phyloP scores from a whole-genome alignment of 208 protist species.

The Polymyxa betae region DNA sequence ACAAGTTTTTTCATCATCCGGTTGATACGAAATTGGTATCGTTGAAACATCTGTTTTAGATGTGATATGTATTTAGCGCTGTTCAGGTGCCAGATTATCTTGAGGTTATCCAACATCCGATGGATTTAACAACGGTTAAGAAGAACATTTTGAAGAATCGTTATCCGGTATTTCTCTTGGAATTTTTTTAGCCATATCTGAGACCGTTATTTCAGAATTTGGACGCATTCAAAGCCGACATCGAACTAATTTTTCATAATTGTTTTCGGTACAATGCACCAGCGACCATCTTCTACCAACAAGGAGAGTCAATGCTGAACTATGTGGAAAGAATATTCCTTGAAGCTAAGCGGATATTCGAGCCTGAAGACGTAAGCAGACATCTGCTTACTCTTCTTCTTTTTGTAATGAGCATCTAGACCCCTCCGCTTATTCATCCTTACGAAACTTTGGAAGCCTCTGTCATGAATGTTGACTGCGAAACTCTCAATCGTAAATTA shows the following conservation, averaged over 20 bases:
- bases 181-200: neutral
- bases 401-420: neutral
- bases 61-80: neutral
- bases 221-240: slow-evolving; percentile 29
- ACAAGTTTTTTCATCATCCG: slow-evolving; percentile 51
- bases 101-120: neutral
- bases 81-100: slow-evolving; percentile 25
- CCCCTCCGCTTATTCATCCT: slow-evolving; percentile 29
- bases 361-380: neutral
- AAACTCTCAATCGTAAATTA: neutral
- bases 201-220: slow-evolving; percentile 18
- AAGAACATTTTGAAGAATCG: neutral
- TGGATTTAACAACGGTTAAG: slow-evolving; percentile 11
- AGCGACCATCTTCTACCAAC: neutral
- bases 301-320: slow-evolving; percentile 26
- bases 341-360: slow-evolving; percentile 24
- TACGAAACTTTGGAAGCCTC: slow-evolving; percentile 25
- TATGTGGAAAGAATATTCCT: slow-evolving; percentile 29
- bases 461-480: neutral
- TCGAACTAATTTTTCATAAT: slow-evolving; percentile 38
- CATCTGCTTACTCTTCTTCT: neutral
- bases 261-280: slow-evolving; percentile 3
- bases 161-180: neutral
- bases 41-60: neutral
- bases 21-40: slow-evolving; percentile 15